A percentile compares a stretch with the other conserved stretches of the same genome.
Evolutionary conservation across 2,329 filamentous ascomycete species (phyloP).

Genomic region (Botrytis pseudocinerea): DNA sequence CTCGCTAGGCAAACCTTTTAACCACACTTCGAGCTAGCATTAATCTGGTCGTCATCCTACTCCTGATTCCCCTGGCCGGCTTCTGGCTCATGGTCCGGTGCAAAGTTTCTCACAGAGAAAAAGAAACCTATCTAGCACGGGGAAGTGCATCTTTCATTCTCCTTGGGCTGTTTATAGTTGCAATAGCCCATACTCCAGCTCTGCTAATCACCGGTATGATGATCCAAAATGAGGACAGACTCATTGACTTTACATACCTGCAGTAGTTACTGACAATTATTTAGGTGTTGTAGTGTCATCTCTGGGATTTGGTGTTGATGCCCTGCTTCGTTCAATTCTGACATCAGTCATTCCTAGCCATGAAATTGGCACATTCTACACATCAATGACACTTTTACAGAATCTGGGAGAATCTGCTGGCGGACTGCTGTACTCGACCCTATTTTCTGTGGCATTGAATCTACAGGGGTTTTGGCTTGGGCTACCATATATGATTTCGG

Average conservation of each 20-base stretch:
- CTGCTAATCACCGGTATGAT: neutral
- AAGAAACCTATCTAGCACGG: neutral
- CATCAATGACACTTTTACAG: conserved; percentile 9
- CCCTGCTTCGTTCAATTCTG: neutral
- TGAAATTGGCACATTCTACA: conserved; percentile 8
- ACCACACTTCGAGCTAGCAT: conserved; percentile 1
- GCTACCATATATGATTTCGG: neutral
- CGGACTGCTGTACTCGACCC: neutral
- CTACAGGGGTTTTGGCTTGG: neutral
- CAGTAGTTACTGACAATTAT: neutral
- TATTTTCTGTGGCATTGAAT: neutral
- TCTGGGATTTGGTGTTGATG: conserved; percentile 5
- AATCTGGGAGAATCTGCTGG: neutral
- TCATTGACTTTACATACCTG: neutral
- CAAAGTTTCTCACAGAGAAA: neutral
- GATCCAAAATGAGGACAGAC: no score
- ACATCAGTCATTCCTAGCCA: neutral
- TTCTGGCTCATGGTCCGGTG: neutral
- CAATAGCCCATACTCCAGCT: neutral
- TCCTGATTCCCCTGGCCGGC: neutral
- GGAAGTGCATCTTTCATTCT: neutral
- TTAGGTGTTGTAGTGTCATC: neutral
- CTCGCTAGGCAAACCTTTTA: neutral
- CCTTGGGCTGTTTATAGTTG: neutral
- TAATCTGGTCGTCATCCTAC: neutral